These are phyloP conservation scores for Rhododendron mucronatum DNA, from an alignment of 148 eudicot species.

Conservation along the genomic window DNA sequence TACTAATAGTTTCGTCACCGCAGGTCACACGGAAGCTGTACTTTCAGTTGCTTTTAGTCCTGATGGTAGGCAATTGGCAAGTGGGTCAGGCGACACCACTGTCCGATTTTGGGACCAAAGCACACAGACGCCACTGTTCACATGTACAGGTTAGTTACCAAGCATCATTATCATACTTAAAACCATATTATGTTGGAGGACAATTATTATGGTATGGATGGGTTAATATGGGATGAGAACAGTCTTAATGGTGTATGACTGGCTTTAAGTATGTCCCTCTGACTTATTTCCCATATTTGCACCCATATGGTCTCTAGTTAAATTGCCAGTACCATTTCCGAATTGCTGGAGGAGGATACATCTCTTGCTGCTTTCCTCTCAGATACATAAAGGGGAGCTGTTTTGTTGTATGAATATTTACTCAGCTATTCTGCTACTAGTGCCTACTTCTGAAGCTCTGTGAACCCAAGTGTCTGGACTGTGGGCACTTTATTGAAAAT, in stretches of 20 bases:
- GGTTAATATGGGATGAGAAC: neutral
- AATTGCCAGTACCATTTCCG: neutral
- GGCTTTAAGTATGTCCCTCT: neutral
- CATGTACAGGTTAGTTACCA: slow-evolving; percentile 65
- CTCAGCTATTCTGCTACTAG: neutral
- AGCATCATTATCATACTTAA: neutral
- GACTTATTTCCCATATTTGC: neutral
- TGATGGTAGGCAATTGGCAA: slow-evolving; percentile 88
- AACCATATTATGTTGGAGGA: neutral
- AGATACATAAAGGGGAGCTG: neutral
- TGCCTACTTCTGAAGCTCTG: neutral
- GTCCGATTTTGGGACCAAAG: slow-evolving; percentile 88
- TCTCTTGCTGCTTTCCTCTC: neutral
- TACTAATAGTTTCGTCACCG: slow-evolving; percentile 8
- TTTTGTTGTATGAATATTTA: neutral
- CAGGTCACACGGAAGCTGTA: slow-evolving; percentile 94
- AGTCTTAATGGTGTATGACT: neutral
- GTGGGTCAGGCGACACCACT: slow-evolving; percentile 97
- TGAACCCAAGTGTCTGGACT: neutral
- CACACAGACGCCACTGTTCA: slow-evolving; percentile 86
- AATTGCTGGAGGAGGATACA: neutral
- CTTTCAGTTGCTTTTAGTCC: slow-evolving; percentile 97
- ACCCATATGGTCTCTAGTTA: neutral
- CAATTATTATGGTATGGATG: neutral
- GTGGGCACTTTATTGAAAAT: neutral